phyloP scores from a whole-genome alignment of 345 rosid genomes.

The rapeseed (Brassica napus) region DNA sequence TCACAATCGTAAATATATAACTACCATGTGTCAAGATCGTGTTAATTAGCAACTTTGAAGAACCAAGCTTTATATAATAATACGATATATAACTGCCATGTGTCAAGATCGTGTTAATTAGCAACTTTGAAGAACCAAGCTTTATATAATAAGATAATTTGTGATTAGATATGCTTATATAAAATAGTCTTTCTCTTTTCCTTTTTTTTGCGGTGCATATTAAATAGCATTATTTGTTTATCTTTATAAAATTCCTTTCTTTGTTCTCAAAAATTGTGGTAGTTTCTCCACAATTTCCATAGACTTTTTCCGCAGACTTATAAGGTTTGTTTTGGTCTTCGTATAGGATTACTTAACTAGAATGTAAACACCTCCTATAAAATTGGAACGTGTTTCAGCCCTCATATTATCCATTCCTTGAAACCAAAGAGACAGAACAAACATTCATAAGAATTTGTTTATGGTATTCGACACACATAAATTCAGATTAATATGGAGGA shows the following conservation, averaged over 20 bases:
- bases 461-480: slow-evolving; percentile 35
- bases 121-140: no score
- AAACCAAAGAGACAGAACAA: background rate
- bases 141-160: no score
- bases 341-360: background rate
- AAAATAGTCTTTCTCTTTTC: background rate
- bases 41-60: no score
- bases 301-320: slow-evolving; percentile 27
- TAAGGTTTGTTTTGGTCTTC: slow-evolving; percentile 31
- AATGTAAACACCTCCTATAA: slow-evolving; percentile 19
- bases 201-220: slow-evolving; percentile 4
- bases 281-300: slow-evolving; percentile 37
- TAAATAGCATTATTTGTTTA: background rate
- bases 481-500: slow-evolving; percentile 37
- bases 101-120: no score
- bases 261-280: slow-evolving; percentile 15
- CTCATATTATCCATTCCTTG: slow-evolving; percentile 10
- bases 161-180: background rate
- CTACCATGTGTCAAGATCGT: no score
- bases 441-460: background rate
- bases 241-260: background rate
- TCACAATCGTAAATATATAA: no score
- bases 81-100: no score
- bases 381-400: slow-evolving; percentile 16
- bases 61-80: no score